Evolutionary conservation across 768 basidiomycete species (phyloP).

Genomic region (Boletus rufocinnamomeus): DNA sequence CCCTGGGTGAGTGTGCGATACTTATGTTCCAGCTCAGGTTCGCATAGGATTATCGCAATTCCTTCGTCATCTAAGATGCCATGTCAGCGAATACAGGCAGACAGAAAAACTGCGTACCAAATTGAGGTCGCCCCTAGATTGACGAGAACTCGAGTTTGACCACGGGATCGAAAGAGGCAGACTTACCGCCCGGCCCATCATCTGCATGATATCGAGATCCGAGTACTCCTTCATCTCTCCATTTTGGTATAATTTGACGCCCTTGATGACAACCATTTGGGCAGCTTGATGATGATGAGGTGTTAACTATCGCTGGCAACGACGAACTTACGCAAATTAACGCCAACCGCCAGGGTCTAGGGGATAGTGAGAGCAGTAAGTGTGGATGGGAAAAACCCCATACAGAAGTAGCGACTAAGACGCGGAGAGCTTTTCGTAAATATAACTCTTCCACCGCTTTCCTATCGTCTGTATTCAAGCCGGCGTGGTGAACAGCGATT

Average conservation of each 20-base stretch:
- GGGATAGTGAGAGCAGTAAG: constrained; percentile 10
- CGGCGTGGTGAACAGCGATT: constrained; percentile 92
- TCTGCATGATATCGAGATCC: constrained; percentile 92
- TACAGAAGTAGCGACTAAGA: constrained; percentile 85
- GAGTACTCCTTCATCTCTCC: constrained; percentile 76
- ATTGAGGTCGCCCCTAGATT: constrained; percentile 82
- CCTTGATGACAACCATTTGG: constrained; percentile 91
- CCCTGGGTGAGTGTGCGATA: constrained; percentile 72
- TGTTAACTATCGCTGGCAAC: background rate
- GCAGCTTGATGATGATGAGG: constrained; percentile 56
- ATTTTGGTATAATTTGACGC: constrained; percentile 79
- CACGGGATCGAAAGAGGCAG: background rate
- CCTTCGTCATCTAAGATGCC: constrained; percentile 69
- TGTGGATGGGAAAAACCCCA: constrained; percentile 24
- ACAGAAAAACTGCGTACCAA: constrained; percentile 49
- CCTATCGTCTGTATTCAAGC: constrained; percentile 73
- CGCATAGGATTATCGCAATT: constrained; percentile 81
- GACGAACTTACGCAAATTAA: constrained; percentile 78
- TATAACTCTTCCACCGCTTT: constrained; percentile 73
- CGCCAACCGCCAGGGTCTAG: constrained; percentile 93
- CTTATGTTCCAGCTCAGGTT: constrained; percentile 66
- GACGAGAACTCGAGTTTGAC: background rate
- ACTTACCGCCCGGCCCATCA: constrained; percentile 90
- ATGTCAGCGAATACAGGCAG: constrained; percentile 1
- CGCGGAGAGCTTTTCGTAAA: constrained; percentile 57